Evolutionary conservation across 164 flowering plant species (phyloP), one percentile per base, ranked within the genome.

Genomic region (Macadamia integrifolia): DNA sequence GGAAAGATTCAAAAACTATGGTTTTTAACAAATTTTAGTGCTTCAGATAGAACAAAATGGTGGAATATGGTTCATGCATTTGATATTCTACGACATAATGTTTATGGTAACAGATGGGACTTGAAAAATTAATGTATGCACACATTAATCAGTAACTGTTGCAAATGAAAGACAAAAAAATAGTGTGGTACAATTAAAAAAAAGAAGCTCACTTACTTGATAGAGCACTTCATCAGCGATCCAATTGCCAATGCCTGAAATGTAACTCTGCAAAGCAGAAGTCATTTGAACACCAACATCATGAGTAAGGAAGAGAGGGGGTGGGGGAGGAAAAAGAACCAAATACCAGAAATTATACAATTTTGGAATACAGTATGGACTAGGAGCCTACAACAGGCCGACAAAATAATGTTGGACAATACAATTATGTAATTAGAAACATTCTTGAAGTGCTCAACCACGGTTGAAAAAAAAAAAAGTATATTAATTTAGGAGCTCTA

Each of bases 201-300:
- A 6, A 46, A 60, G 18, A 67, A 44, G 18, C 23, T 23, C 10
- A 80, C 87, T 80, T 3, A 94, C 98, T 70, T 94, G 98, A 79
- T 88, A 94, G 56, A 92, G 83, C 72, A 94, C 98, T 88, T 94
- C 97, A 87, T 94, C 97, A 12, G 97, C 98, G 72, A 91, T 75
- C 98, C 98, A 92, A 79, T 94, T 94, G 63, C 97, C 98, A 76
- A 94, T 92, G 29, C 98, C 98, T 32, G 97, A 77, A 61, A 94
- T 82, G 72, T 66, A 94, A 69, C 89, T 79, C 98, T 93, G 93
- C 83, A 82, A 35, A 67, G 58, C 44, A 6, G n/a, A 69, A 60
- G 9, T 52, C 56, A 59, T 60, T 52, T 9, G 56, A 64, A 68
- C 6, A 59, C 15, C 43, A 49, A 23, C 44, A 75, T 32, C 55